A percentile compares a stretch with the other conserved stretches of the same genome.
Evolutionary conservation across 2,329 filamentous ascomycete genomes (phyloP).

Genomic region (Cladophialophora carrionii): DNA sequence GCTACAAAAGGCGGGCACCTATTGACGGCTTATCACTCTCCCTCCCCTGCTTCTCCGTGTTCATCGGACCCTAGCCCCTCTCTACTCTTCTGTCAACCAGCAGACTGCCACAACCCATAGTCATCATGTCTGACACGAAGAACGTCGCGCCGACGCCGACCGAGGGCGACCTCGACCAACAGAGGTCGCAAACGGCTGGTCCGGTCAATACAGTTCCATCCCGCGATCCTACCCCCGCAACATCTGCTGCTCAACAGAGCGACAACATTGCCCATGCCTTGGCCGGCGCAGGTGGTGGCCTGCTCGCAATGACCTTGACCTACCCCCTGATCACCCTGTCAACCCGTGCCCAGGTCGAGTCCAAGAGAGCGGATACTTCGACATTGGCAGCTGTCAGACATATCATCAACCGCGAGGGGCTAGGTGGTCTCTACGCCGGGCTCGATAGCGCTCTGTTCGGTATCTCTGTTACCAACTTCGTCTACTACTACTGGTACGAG

Average conservation of each 20-base stretch:
- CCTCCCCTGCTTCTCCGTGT: constrained; percentile 1
- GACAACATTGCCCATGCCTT: constrained; percentile 97
- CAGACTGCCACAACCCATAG: not conserved
- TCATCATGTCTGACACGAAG: constrained; percentile 33
- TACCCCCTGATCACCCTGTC: constrained; percentile 98
- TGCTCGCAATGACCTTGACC: constrained; percentile 93
- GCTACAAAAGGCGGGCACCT: constrained; percentile 26
- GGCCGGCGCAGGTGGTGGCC: constrained; percentile 87
- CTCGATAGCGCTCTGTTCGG: constrained; percentile 94
- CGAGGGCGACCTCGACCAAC: constrained; percentile 28
- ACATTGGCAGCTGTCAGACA: constrained; percentile 80
- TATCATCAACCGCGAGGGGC: constrained; percentile 89
- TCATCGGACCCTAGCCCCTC: not conserved
- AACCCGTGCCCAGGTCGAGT: constrained; percentile 96
- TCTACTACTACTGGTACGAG: constrained; percentile 99
- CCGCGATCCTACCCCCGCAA: constrained; percentile 47
- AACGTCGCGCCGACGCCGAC: constrained; percentile 26
- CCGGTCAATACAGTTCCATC: constrained; percentile 19
- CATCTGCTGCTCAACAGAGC: constrained; percentile 75
- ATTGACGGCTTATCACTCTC: constrained; percentile 13
- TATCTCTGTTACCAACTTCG: constrained; percentile 98
- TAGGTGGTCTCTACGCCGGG: constrained; percentile 86
- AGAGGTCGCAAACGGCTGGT: constrained; percentile 24
- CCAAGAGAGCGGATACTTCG: constrained; percentile 83
- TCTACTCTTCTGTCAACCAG: not conserved